These are phyloP conservation scores for Pyronema domesticum DNA, from an alignment of 495 filamentous ascomycete genomes.

Conservation along the genomic window DNA sequence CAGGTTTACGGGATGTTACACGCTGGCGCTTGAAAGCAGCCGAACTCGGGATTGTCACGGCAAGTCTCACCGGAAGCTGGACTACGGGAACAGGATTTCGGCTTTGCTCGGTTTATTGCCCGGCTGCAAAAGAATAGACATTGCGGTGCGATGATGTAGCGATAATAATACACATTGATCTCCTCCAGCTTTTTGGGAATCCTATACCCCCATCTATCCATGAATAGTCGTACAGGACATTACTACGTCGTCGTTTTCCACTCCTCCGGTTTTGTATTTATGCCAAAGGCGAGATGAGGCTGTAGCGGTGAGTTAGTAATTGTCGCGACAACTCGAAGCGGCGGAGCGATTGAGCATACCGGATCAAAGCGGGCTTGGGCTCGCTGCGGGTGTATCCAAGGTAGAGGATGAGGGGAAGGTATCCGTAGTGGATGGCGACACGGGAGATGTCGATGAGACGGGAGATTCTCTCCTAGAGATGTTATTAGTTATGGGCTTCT, in stretches of 20 bases:
- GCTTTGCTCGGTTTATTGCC: too few relatives aligned
- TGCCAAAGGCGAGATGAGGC: constrained; percentile 24
- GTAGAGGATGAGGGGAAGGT: constrained; percentile 90
- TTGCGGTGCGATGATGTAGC: too few relatives aligned
- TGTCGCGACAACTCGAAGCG: not conserved
- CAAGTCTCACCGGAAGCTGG: too few relatives aligned
- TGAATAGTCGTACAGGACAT: constrained; percentile 1
- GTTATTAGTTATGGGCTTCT: not conserved
- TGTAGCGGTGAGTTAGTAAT: constrained; percentile 3
- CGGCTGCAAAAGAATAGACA: too few relatives aligned
- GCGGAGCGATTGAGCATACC: constrained; percentile 35
- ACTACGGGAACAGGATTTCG: too few relatives aligned
- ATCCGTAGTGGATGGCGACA: constrained; percentile 96
- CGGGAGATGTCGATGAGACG: constrained; percentile 86
- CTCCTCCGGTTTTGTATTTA: constrained; percentile 5
- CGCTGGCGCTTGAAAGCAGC: too few relatives aligned
- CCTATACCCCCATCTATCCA: not conserved
- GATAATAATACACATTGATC: too few relatives aligned
- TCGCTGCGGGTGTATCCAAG: constrained; percentile 90
- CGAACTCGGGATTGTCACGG: too few relatives aligned
- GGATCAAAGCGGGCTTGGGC: constrained; percentile 79
- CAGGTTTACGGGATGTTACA: too few relatives aligned
- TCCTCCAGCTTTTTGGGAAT: too few relatives aligned
- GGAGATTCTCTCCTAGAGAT: constrained; percentile 77
- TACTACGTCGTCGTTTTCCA: not conserved